Base-by-base conservation (phyloP, 2,329 filamentous ascomycete species). In the Ophiostoma perfectum region DNA sequence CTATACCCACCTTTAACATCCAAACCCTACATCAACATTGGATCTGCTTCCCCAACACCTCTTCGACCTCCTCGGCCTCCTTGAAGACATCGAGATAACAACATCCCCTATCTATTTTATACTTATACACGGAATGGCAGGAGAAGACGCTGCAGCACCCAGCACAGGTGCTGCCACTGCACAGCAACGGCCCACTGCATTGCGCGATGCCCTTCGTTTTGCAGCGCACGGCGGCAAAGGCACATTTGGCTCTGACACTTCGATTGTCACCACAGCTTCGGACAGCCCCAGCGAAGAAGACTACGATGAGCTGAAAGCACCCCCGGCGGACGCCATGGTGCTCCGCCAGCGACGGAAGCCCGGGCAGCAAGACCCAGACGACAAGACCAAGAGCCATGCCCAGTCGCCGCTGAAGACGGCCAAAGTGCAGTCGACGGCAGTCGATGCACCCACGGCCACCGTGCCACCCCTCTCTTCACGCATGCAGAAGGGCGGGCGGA, bases 271-370 rank as follows among this genome's bases (percentile, higher is more conserved):
- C 8, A 71, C 70, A 71, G 74, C 44, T 1, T 80, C 79, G 2
- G 80, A 81, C 14, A 80, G 77, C 14, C 75, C 80, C 1, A 82
- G 80, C 49, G 81, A 81, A 67, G 81, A 82, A 70, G 81, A 82
- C 67, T 81, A 81, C 64, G 80, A 82, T 44, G 77, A 80, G 16
- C 74, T 76, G 18, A 72, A 72, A 1, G 72, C 47, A 11, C 69
- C 66, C 65, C 71, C 68, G 9, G 67, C 68, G n/a, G 73, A 68
- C 18, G 69, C 70, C 18, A 72, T 75, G 62, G 71, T 74, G 9
- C 72, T 73, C 39, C 69, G 72, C 16, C 68, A 68, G 66, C 69
- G 71, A 6, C 67, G 66, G 36, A 69, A 52, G 41, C 52, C 49
- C 1, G 66, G 65, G 8, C 70, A 65, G 16, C 68, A 67, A 18